A percentile compares a stretch with the other conserved stretches of the same genome.
Conservation (phyloP, 768 basidiomycete genomes). For the Postia placenta region DNA sequence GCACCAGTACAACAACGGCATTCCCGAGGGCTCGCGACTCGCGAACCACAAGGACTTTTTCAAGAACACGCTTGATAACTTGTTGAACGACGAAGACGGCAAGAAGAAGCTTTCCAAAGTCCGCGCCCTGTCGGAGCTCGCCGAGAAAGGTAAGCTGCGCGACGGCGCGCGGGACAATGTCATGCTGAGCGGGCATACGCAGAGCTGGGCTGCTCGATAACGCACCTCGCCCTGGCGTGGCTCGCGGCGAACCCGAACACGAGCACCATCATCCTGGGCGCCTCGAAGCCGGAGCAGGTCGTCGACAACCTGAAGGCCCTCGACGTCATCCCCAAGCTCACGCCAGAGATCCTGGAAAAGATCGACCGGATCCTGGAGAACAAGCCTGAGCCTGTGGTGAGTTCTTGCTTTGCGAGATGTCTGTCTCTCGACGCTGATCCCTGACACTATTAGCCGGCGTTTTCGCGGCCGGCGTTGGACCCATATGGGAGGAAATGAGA, state of each 20-base stretch:
- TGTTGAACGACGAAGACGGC: slow-evolving; percentile 52
- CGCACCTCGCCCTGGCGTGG: slow-evolving; percentile 75
- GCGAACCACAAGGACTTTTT: slow-evolving; percentile 48
- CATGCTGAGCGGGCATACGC: slow-evolving; percentile 4
- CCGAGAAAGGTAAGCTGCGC: slow-evolving; percentile 39
- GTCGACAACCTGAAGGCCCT: slow-evolving; percentile 66
- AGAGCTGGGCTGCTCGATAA: slow-evolving; percentile 53
- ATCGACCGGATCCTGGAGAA: slow-evolving; percentile 65
- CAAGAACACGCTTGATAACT: slow-evolving; percentile 45
- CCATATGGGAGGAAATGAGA: not conserved
- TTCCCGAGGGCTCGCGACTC: slow-evolving; percentile 70
- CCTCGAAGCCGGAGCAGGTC: slow-evolving; percentile 56
- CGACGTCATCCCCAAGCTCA: slow-evolving; percentile 67
- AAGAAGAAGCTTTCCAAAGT: slow-evolving; percentile 67
- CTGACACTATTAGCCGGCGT: not conserved
- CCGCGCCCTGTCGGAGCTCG: slow-evolving; percentile 56
- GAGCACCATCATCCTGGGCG: slow-evolving; percentile 64
- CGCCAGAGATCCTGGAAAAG: slow-evolving; percentile 53
- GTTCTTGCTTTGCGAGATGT: slow-evolving; percentile 11
- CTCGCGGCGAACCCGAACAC: slow-evolving; percentile 61
- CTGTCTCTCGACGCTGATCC: not conserved
- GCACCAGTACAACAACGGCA: slow-evolving; percentile 63
- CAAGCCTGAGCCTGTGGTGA: slow-evolving; percentile 36
- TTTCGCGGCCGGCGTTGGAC: not conserved
- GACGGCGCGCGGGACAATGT: not conserved